Evolutionary conservation across 2,329 filamentous ascomycete species (phyloP).

Genomic region (Cercospora zeina): DNA sequence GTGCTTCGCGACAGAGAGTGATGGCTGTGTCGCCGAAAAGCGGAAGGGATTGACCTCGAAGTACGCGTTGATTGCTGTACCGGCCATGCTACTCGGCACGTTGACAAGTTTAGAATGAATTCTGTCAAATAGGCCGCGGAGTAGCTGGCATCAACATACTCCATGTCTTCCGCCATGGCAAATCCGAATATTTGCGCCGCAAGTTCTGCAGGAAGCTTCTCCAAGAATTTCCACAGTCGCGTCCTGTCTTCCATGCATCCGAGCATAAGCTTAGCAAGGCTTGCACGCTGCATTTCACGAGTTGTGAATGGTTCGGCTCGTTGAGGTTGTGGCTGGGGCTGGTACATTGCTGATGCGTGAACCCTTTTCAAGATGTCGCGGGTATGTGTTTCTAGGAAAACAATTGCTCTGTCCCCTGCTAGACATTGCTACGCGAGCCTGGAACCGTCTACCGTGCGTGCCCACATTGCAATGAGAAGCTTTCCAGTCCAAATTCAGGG

Average conservation of each 20-base stretch:
- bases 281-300: not conserved
- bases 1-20: not conserved
- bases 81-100: not conserved
- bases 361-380: not conserved
- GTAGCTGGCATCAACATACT: not conserved
- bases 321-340: not conserved
- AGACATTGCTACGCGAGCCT: not conserved
- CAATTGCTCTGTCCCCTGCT: not conserved
- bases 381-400: not conserved
- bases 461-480: not conserved
- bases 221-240: not conserved
- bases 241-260: not conserved
- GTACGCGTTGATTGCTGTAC: not conserved
- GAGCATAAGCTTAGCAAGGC: not conserved
- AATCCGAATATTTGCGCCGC: not conserved
- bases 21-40: not conserved
- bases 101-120: not conserved
- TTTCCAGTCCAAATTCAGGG: not conserved
- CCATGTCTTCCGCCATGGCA: not conserved
- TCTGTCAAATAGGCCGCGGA: not conserved
- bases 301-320: not conserved
- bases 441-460: not conserved
- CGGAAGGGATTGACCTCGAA: not conserved
- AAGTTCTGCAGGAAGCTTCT: not conserved
- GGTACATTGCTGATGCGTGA: not conserved